Percentiles rank a stretch among this genome's conserved stretches.
Evolutionary conservation across 139 green algal species (phyloP).

Genomic region (Penium margaritaceum): DNA sequence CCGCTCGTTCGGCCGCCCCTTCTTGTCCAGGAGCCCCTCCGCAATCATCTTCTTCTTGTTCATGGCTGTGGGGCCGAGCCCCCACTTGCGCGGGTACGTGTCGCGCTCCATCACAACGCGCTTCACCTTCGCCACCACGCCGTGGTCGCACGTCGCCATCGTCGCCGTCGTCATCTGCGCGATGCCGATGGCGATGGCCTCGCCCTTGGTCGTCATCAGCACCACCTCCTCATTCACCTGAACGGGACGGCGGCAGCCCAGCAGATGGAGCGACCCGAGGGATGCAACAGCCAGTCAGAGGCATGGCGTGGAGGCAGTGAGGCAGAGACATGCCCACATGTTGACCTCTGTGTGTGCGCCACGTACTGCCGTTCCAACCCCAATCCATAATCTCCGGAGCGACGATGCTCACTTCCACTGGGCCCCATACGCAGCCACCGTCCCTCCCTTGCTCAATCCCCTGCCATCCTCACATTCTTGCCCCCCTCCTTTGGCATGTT

Average conservation of each 20-base stretch:
- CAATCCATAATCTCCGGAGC: too few relatives aligned
- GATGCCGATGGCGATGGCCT: conserved; percentile 88
- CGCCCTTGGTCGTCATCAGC: conserved; percentile 98
- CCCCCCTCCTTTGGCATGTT: background rate
- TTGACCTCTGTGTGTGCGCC: too few relatives aligned
- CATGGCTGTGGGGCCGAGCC: conserved; percentile 82
- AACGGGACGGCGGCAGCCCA: conserved; percentile 49
- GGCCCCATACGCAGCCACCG: too few relatives aligned
- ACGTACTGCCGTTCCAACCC: too few relatives aligned
- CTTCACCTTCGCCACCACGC: conserved; percentile 92
- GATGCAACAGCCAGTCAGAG: background rate
- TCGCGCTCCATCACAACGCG: conserved; percentile 97
- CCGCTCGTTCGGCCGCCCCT: conserved; percentile 84
- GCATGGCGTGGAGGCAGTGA: background rate
- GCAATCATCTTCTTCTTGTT: conserved; percentile 95
- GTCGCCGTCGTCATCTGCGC: conserved; percentile 91
- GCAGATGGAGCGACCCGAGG: too few relatives aligned
- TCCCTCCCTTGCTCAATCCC: too few relatives aligned
- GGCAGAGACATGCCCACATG: background rate
- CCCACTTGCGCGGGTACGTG: conserved; percentile 93
- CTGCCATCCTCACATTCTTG: too few relatives aligned
- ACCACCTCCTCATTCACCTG: conserved; percentile 92
- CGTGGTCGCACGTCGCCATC: conserved; percentile 91
- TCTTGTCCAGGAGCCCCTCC: conserved; percentile 93
- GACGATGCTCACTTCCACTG: too few relatives aligned